A percentile compares a stretch with the other conserved stretches of the same genome.
Conservation (phyloP, 176 grass and related monocot species). For the Hordeum vulgare region DNA sequence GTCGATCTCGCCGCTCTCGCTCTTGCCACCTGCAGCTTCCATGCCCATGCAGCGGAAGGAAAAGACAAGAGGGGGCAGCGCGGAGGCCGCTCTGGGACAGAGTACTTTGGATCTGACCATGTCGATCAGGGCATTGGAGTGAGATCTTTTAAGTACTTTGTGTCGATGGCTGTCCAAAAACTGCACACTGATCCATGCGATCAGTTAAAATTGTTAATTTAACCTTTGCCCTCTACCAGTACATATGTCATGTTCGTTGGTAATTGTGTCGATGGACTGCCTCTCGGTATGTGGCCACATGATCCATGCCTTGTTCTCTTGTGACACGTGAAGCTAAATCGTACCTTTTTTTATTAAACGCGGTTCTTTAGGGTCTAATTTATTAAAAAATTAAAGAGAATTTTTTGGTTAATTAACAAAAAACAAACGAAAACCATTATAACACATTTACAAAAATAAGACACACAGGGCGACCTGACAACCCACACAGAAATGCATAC, state of each 20-base stretch:
- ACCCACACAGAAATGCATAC: too few relatives aligned
- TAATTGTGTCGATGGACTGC: slow-evolving; percentile 19
- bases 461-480: too few relatives aligned
- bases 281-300: slow-evolving; percentile 2
- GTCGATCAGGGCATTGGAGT: slow-evolving; percentile 99
- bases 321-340: slow-evolving; percentile 14
- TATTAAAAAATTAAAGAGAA: too few relatives aligned
- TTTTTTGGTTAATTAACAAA: too few relatives aligned
- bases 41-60: slow-evolving; percentile 5
- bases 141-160: slow-evolving; percentile 99
- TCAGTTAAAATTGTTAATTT: slow-evolving; percentile 40
- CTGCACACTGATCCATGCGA: slow-evolving; percentile 43
- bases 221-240: slow-evolving; percentile 2
- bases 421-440: too few relatives aligned
- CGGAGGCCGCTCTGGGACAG: slow-evolving; percentile 61
- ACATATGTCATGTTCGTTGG: slow-evolving; percentile 25
- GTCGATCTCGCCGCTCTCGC: slow-evolving; percentile 52
- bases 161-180: slow-evolving; percentile 60
- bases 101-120: slow-evolving; percentile 99
- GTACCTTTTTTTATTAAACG: too few relatives aligned
- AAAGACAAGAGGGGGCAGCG: slow-evolving; percentile 44
- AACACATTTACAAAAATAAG: too few relatives aligned
- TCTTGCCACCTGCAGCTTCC: slow-evolving; percentile 41
- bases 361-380: too few relatives aligned
- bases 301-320: slow-evolving; percentile 26